A percentile compares a stretch with the other conserved stretches of the same genome.
Conservation (phyloP, 2,329 filamentous ascomycete species). For the Helminthosporium solani region DNA sequence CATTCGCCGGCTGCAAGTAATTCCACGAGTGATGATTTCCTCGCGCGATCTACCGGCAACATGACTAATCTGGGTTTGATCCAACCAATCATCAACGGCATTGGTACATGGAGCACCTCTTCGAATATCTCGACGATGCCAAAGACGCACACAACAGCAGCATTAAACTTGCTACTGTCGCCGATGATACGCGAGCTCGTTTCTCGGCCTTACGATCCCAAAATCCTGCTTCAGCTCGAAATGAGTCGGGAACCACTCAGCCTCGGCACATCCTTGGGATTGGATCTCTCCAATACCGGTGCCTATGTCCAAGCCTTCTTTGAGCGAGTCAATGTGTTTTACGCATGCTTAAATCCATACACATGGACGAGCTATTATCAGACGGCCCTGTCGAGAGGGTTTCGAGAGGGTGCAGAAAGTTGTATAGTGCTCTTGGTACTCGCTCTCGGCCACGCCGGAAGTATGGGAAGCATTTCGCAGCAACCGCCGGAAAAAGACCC, state of each 20-base stretch:
- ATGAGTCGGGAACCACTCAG: conserved; percentile 76
- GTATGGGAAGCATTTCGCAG: conserved; percentile 73
- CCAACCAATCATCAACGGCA: conserved; percentile 52
- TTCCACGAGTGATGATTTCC: conserved; percentile 48
- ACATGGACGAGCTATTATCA: conserved; percentile 76
- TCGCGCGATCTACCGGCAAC: conserved; percentile 41
- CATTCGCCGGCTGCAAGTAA: conserved; percentile 52
- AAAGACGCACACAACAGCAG: conserved; percentile 78
- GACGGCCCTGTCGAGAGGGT: conserved; percentile 71
- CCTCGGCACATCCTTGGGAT: conserved; percentile 57
- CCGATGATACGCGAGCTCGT: conserved; percentile 77
- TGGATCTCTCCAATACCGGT: conserved; percentile 73
- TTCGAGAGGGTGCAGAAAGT: conserved; percentile 76
- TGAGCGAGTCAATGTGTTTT: conserved; percentile 79
- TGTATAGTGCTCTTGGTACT: conserved; percentile 79
- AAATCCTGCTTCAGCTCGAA: conserved; percentile 78
- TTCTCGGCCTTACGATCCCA: conserved; percentile 73
- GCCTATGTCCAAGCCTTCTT: conserved; percentile 80
- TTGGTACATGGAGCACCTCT: conserved; percentile 68
- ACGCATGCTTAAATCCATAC: conserved; percentile 80
- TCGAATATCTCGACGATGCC: conserved; percentile 82
- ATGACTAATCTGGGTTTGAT: conserved; percentile 40
- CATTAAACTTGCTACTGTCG: conserved; percentile 76
- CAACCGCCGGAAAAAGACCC: conserved; percentile 68
- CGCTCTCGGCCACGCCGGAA: conserved; percentile 73